phyloP scores from a whole-genome alignment of 768 basidiomycete species.

The Russula lepida region DNA sequence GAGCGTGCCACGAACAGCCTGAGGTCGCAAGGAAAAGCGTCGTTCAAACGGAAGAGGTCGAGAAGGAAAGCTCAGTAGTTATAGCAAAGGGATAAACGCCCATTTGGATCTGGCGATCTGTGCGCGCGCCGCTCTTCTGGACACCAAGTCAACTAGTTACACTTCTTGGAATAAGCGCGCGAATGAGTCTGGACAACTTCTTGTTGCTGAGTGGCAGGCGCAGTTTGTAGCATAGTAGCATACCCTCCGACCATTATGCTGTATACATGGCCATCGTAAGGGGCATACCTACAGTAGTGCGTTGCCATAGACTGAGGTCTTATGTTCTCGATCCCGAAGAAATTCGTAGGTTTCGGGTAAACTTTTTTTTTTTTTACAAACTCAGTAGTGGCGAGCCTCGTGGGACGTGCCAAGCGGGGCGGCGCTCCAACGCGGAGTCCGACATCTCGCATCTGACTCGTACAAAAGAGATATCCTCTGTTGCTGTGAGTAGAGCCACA shows the following conservation, averaged over 20 bases:
- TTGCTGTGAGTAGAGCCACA: background rate
- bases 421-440: background rate
- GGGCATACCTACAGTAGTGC: background rate
- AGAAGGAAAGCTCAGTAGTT: background rate
- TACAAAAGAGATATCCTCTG: background rate
- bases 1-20: background rate
- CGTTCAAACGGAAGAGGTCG: background rate
- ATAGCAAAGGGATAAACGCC: conserved; percentile 4
- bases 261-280: background rate
- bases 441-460: background rate
- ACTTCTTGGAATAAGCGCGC: background rate
- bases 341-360: background rate
- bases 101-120: conserved; percentile 8
- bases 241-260: background rate
- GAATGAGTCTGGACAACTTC: background rate
- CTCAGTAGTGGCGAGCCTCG: background rate
- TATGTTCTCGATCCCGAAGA: background rate
- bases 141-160: conserved; percentile 13
- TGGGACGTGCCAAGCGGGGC: background rate
- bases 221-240: background rate
- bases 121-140: background rate
- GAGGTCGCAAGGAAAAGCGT: background rate
- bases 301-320: background rate
- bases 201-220: background rate
- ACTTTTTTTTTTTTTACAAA: background rate